Conservation (phyloP, 23 red algal species). For the Gracilaria domingensis region DNA sequence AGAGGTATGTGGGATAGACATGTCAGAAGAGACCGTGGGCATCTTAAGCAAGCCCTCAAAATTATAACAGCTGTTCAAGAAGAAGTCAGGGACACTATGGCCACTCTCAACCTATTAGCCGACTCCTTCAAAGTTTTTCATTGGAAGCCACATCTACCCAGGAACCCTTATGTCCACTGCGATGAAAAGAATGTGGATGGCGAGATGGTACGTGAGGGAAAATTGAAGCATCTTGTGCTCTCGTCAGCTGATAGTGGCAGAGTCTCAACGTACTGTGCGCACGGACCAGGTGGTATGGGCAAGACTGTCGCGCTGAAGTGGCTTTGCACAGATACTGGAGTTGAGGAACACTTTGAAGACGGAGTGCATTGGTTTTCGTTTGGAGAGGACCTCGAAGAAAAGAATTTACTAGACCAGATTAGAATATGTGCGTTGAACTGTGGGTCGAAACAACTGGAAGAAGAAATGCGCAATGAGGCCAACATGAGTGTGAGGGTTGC, state of each 20-base stretch:
- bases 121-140: too few species aligned
- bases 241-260: not conserved
- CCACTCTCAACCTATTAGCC: too few species aligned
- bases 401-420: not conserved
- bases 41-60: too few species aligned
- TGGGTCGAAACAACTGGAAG: not conserved
- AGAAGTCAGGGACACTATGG: too few species aligned
- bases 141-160: too few species aligned
- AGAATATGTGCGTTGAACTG: not conserved
- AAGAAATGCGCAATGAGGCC: not conserved
- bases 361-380: not conserved
- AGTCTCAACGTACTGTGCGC: not conserved
- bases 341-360: not conserved
- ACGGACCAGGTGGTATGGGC: not conserved
- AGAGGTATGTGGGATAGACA: too few species aligned
- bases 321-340: not conserved
- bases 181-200: too few species aligned
- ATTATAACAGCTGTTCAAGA: too few species aligned
- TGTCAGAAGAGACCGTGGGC: too few species aligned
- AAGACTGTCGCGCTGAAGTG: not conserved
- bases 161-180: too few species aligned
- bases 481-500: not conserved
- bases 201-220: not conserved
- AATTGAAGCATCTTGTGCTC: not conserved
- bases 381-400: not conserved